Percentiles rank a stretch among this genome's conserved stretches.
These are phyloP conservation scores for Podochytrium sp. DNA, from an alignment of 192 early-diverging fungal species.

Conservation along the genomic window DNA sequence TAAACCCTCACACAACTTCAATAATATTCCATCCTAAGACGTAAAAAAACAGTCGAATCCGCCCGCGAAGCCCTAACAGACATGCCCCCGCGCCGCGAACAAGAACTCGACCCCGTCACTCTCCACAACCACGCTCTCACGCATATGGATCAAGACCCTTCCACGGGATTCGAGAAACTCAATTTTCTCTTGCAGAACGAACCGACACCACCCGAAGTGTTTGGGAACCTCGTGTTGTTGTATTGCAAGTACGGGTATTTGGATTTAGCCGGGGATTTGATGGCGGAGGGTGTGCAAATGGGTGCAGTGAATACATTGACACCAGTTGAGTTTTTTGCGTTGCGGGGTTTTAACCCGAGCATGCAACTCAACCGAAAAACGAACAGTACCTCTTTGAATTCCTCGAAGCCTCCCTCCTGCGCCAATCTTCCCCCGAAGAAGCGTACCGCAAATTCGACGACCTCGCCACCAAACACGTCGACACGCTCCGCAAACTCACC, in stretches of 20 bases:
- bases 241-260: constrained; percentile 65
- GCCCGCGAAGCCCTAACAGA: constrained; percentile 66
- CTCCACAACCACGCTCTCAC: constrained; percentile 65
- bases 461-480: constrained; percentile 59
- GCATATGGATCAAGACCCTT: constrained; percentile 68
- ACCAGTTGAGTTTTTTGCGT: constrained; percentile 4
- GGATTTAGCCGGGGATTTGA: constrained; percentile 62
- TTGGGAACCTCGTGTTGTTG: constrained; percentile 63
- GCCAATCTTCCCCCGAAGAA: constrained; percentile 61
- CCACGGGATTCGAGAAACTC: constrained; percentile 64
- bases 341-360: background rate
- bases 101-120: constrained; percentile 67
- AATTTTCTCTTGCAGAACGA: constrained; percentile 60
- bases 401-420: constrained; percentile 59
- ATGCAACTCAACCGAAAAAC: background rate
- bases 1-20: constrained; percentile 27
- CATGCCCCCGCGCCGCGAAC: constrained; percentile 68
- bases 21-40: background rate
- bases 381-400: constrained; percentile 59
- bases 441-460: constrained; percentile 67
- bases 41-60: constrained; percentile 48
- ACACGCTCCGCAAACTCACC: constrained; percentile 58
- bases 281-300: constrained; percentile 54
- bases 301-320: constrained; percentile 22
- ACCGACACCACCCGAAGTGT: constrained; percentile 63